Percentiles rank a stretch among this genome's conserved stretches.
phyloP scores from a whole-genome alignment of 2,329 filamentous ascomycete genomes.

The Calonectria pauciramosa region DNA sequence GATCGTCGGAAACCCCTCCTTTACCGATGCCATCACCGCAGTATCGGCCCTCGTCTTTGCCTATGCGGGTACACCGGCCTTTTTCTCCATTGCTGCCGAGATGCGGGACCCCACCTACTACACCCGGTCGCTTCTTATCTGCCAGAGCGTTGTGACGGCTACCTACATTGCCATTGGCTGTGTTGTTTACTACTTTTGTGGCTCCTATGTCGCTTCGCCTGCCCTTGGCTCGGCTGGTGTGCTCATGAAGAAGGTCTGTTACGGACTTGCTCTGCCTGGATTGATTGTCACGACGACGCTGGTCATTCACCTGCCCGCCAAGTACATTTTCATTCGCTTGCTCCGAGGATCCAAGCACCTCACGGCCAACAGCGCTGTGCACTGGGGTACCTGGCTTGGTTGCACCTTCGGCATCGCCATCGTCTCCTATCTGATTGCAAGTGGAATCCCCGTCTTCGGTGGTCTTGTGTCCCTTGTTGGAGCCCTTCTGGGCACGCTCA shows the following conservation, averaged over 20 bases:
- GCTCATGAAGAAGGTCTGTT: conserved; percentile 58
- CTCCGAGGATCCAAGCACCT: conserved; percentile 21
- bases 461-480: conserved; percentile 42
- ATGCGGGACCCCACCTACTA: conserved; percentile 49
- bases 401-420: conserved; percentile 36
- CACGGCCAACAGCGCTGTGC: conserved; percentile 9
- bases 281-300: conserved; percentile 46
- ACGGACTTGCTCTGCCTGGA: conserved; percentile 53
- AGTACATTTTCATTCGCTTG: conserved; percentile 18
- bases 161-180: conserved; percentile 52
- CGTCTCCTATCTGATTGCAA: conserved; percentile 41
- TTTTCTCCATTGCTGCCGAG: conserved; percentile 50
- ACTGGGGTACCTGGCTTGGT: conserved; percentile 22
- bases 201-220: conserved; percentile 61
- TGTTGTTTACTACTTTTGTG: conserved; percentile 62
- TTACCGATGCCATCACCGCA: conserved; percentile 49
- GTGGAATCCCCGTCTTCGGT: conserved; percentile 34
- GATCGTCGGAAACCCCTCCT: conserved; percentile 46
- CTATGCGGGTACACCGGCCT: conserved; percentile 53
- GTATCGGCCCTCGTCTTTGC: conserved; percentile 54
- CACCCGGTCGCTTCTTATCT: conserved; percentile 43
- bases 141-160: conserved; percentile 45
- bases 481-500: conserved; percentile 42
- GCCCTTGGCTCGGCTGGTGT: conserved; percentile 61
- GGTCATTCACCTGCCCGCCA: conserved; percentile 38